phyloP scores from a whole-genome alignment of 23 red algal species.

The Gracilaria gracilis region DNA sequence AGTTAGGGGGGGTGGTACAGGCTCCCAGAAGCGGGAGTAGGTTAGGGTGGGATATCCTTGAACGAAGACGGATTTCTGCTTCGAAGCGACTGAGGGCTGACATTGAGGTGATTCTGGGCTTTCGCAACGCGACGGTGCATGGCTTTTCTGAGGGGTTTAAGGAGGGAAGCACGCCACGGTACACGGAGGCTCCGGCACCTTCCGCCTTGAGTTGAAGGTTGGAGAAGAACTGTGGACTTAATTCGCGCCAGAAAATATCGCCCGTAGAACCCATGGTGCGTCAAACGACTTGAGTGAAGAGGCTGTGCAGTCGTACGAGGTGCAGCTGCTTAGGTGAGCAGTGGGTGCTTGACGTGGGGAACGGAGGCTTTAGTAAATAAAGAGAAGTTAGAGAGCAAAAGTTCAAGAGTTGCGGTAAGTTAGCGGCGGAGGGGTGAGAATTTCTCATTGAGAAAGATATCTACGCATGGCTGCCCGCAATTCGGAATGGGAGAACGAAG shows the following conservation, averaged over 20 bases:
- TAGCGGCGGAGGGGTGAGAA: too few species aligned
- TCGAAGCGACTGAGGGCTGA: conserved; percentile 89
- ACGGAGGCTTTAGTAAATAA: background rate
- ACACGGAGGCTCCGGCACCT: conserved; percentile 58
- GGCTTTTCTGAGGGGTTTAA: conserved; percentile 36
- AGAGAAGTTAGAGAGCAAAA: background rate
- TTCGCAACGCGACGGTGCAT: conserved; percentile 76
- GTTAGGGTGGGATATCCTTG: conserved; percentile 69
- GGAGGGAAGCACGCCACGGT: conserved; percentile 41
- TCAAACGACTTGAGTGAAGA: too few species aligned
- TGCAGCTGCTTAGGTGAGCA: too few species aligned
- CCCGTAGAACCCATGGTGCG: conserved; percentile 47
- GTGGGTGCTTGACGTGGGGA: too few species aligned
- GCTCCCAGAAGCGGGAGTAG: conserved; percentile 84
- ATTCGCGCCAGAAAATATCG: conserved; percentile 35
- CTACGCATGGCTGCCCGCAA: too few species aligned
- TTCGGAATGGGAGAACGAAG: background rate
- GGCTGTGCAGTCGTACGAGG: background rate
- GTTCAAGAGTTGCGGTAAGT: too few species aligned
- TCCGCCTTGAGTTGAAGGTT: conserved; percentile 51
- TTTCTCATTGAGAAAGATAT: too few species aligned
- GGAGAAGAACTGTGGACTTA: conserved; percentile 34
- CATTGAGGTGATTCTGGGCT: conserved; percentile 87
- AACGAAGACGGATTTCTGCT: conserved; percentile 80
- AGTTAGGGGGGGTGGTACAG: conserved; percentile 82